phyloP scores from a whole-genome alignment of 176 grass and related monocot species.

The Zoysia pacifica region DNA sequence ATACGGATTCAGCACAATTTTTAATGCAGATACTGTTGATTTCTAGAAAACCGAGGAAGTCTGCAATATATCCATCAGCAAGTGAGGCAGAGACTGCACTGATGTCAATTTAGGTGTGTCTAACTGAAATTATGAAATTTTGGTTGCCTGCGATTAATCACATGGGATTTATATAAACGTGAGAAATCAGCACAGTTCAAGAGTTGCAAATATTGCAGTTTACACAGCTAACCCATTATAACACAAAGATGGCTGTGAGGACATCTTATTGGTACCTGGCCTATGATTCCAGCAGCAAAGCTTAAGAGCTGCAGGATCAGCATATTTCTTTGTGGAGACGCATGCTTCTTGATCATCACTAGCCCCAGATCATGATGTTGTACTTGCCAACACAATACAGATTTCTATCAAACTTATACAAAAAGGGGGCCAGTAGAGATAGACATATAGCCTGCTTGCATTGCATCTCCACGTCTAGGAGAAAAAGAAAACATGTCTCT shows the following conservation, averaged over 20 bases:
- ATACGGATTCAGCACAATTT: not conserved
- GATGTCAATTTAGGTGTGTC: not conserved
- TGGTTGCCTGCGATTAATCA: not conserved
- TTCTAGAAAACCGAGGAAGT: not conserved
- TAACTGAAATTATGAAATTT: not conserved
- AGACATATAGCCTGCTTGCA: conserved; percentile 40
- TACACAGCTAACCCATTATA: not conserved
- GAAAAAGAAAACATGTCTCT: conserved; percentile 29
- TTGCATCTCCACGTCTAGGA: conserved; percentile 33
- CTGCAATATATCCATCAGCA: not conserved
- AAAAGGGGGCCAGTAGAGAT: conserved; percentile 36
- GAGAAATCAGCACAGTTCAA: not conserved
- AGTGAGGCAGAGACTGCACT: not conserved
- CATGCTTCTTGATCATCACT: conserved; percentile 29
- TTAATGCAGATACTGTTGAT: not conserved
- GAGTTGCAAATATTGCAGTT: not conserved
- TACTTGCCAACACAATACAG: conserved; percentile 42
- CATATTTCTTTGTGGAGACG: conserved; percentile 42
- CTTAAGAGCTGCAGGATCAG: conserved; percentile 42
- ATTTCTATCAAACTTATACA: conserved; percentile 39
- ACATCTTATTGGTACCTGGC: conserved; percentile 32
- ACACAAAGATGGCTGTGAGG: not conserved
- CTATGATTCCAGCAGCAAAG: conserved; percentile 46
- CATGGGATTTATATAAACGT: not conserved
- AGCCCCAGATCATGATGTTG: conserved; percentile 33